phyloP scores from a whole-genome alignment of 495 filamentous ascomycete species.

The Apiosordaria backusii region DNA sequence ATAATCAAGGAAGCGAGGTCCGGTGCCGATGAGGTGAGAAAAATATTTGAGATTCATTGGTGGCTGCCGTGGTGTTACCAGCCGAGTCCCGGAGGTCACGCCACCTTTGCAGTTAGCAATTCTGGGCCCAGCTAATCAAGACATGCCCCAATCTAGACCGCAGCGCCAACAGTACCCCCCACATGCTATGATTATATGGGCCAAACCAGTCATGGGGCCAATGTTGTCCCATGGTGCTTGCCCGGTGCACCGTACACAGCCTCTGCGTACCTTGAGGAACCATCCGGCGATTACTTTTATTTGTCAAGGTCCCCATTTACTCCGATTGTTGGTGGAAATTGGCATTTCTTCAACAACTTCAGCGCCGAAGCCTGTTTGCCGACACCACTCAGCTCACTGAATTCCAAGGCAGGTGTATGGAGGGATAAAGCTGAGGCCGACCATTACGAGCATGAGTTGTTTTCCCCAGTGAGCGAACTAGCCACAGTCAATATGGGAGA shows the following conservation, averaged over 20 bases:
- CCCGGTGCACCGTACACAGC: constrained; percentile 3
- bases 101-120: neutral
- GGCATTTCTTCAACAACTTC: neutral
- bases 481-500: neutral
- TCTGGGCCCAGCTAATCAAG: neutral
- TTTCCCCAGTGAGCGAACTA: constrained; percentile 4
- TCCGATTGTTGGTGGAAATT: neutral
- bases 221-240: constrained; percentile 11
- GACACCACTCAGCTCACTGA: neutral
- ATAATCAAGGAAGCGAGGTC: neutral
- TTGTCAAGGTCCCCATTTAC: neutral
- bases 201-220: neutral
- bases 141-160: neutral
- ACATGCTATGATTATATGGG: constrained; percentile 2
- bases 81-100: neutral
- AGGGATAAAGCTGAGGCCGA: constrained; percentile 5
- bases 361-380: neutral
- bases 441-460: neutral
- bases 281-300: constrained; percentile 4
- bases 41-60: neutral
- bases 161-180: neutral
- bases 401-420: neutral
- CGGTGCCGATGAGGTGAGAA: constrained; percentile 3
- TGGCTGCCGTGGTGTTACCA: neutral
- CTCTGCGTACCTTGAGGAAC: constrained; percentile 12